phyloP scores from a whole-genome alignment of 768 basidiomycete species.

The Kwoniella shandongensis region DNA sequence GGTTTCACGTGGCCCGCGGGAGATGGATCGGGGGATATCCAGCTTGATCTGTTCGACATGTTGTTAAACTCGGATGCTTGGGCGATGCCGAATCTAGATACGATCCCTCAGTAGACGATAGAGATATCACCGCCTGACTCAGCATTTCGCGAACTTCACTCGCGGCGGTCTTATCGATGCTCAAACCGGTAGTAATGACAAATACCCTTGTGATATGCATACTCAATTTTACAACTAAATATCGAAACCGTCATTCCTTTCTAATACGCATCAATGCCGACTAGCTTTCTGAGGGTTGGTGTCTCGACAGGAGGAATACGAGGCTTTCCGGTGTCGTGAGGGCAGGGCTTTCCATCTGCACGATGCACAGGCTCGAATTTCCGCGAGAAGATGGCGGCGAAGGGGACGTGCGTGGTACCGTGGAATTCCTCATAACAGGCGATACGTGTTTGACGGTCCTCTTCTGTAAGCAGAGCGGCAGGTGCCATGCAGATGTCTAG shows the following conservation, averaged over 20 bases:
- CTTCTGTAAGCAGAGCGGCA: constrained; percentile 28
- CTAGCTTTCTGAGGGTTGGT: constrained; percentile 8
- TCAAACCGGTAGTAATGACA: too few relatives aligned
- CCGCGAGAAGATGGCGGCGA: constrained; percentile 19
- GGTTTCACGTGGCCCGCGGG: constrained; percentile 6
- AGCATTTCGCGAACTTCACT: too few relatives aligned
- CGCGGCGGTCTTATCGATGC: too few relatives aligned
- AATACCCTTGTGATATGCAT: too few relatives aligned
- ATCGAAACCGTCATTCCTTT: not conserved
- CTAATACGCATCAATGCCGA: constrained; percentile 23
- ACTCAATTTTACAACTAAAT: not conserved
- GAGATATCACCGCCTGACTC: not conserved
- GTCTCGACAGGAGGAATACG: constrained; percentile 13
- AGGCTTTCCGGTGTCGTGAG: constrained; percentile 24
- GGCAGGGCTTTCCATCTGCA: constrained; percentile 21
- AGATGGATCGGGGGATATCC: constrained; percentile 1
- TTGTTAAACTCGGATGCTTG: constrained; percentile 12
- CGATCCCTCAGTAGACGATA: not conserved
- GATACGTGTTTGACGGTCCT: constrained; percentile 25
- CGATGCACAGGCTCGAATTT: constrained; percentile 19
- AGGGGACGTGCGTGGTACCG: constrained; percentile 34
- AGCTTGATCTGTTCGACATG: constrained; percentile 15
- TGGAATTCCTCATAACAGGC: constrained; percentile 18
- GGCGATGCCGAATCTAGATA: not conserved
- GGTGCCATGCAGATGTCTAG: constrained; percentile 43